Evolutionary conservation across 495 filamentous ascomycete genomes (phyloP), one percentile per base, ranked within the genome.

Genomic region (Haplographium delicatum): DNA sequence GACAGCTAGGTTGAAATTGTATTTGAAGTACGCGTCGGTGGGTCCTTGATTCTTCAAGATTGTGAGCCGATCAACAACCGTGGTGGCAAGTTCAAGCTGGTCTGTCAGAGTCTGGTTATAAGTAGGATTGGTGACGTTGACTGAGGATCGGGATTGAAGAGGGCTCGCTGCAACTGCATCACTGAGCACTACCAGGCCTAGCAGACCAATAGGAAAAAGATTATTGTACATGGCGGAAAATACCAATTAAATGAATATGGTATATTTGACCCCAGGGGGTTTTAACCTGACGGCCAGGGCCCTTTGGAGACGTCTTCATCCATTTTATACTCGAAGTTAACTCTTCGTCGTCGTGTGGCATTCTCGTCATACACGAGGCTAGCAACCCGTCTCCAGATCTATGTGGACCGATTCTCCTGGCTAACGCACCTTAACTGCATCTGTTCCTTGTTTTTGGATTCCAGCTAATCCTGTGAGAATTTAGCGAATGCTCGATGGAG

Each of bases 31-130:
- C 6, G 16, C 11, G 18, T 40, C 47, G 2, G 22, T 15, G 4
- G 47, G 47, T 5, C 27, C 44, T 46, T n/a, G n/a, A 5, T 28
- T 31, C 15, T 31, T 18, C 4, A 50, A 37, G 15, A 50, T 28
- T 13, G 34, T 42, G 24, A 50, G 28, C 5, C 47, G 47, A 24
- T 50, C 47, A n/a, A 37, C 47, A 19, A 34, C 38, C 2, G 47
- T 50, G 10, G 22, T 11, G 11, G 47, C 34, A 3, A 50, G 35
- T 18, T 28, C 22, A 13, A 50, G 47, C 25, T 44, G 10, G 9
- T 44, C n/a, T 2, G 42, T 44, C 8, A 44, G 30, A 39, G 28
- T 31, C 28, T 31, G 7, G 28, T 31, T 31, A 13, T 31, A 31
- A 13, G 28, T 13, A 31, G 28, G 28, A 31, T 31, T 31, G 28